Base-by-base conservation (phyloP, 495 filamentous ascomycete species). In the Lentithecium fluviatile region DNA sequence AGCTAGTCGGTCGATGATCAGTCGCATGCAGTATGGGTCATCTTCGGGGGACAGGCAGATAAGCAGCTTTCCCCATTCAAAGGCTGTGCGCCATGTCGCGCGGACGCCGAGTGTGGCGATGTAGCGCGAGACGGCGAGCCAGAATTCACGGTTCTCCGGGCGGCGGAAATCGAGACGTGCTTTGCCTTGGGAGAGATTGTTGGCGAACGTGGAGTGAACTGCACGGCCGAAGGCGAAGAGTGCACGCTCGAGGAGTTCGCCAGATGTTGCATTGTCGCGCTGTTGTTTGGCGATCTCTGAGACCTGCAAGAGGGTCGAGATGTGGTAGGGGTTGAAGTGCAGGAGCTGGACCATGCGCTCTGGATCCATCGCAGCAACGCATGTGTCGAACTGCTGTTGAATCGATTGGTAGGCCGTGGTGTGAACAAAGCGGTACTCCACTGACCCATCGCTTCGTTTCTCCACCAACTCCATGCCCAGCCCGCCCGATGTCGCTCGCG, bases 211-310 rank as follows among this genome's bases (percentile, higher is more conserved):
- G 11, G 89, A 91, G 56, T 91, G 84, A 1, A 86, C 82, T 5
- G 90, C 88, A 10, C 95, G 82, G 15, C 94, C 94, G 68, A 99
- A 94, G 29, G 88, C 89, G 76, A 96, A 97, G 11, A 99, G 79
- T 1, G 93, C 91, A 34, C 94, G 80, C 74, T 97, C 94, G 50
- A 96, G 83, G 8, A 97, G 81, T 65, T 97, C 94, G 23, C 89
- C 86, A 1, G 93, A 84, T 2, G 90, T 81, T 3, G 91, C 83
- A 64, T 90, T 84, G 69, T 97, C 93, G 34, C 88, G 80, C 68
- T 96, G 88, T 43, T 96, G 88, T 70, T 91, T 89, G 19, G 90
- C 90, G 45, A 97, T 87, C 71, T 92, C 90, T 52, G 90, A 95
- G 20, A 94, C 90, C 71, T 96, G 91, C 43, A 97, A 85, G 8